Base-by-base conservation (phyloP, 1,139 yeast species). In the Yamadazyma diospyri region DNA sequence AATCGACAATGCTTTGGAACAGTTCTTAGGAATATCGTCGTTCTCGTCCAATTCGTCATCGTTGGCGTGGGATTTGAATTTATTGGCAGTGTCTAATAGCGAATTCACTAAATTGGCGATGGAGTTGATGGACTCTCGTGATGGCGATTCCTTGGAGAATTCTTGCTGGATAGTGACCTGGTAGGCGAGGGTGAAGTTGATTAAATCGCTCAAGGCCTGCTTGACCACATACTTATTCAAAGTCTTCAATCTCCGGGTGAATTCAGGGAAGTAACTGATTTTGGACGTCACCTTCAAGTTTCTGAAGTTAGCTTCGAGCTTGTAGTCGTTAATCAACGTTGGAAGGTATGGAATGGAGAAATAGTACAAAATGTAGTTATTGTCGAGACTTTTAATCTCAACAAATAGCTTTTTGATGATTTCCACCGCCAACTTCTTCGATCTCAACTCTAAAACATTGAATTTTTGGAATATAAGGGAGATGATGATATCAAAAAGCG, bases 161-260 rank as follows among this genome's bases (percentile, higher is more conserved):
- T 66, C 64, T 7, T 50, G 47, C 38, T 74, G 77, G 33, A 78
- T 63, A n/a, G 63, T 64, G 3, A 53, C 52, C 44, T 77, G 81
- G 39, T 70, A 68, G 8, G 62, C 59, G 5, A 63, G 53, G 17
- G 82, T 61, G 45, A 72, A 78, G 19, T 64, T 61, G 14, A 68
- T 61, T 25, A 88, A 64, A 50, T 88, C 97, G 36, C 69, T 69
- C 16, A 92, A 59, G 0, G 87, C 88, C 49, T 87, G 96, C 30
- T 75, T 69, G 0, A 87, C 87, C 6, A 89, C 87, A 59, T 81
- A 80, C 32, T 73, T 73, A 53, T 88, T 89, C 38, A 81, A 84
- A 16, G 82, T 78, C 29, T 65, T 64, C 34, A 83, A 64, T 29
- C 94, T 60, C 38, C 76, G 58, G 0, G 75, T 65, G 34, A 79